Conservation (phyloP, 352 stramenopile species). For the Globisporangium polare region DNA sequence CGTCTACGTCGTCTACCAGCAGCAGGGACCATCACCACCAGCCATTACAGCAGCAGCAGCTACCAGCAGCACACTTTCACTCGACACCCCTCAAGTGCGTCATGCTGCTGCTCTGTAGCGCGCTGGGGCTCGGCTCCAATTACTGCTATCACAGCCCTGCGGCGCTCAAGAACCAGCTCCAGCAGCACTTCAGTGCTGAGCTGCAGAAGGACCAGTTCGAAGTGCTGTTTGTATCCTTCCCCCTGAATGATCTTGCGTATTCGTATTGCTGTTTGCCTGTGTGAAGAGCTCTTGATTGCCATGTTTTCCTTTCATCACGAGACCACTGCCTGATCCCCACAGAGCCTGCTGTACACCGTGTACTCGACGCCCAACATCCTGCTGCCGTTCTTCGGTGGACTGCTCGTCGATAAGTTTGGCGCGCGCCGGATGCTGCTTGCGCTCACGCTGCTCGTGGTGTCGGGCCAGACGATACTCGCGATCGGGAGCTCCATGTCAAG, state of each 20-base stretch:
- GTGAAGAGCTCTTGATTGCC: not conserved
- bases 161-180: slow-evolving; percentile 56
- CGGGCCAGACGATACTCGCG: slow-evolving; percentile 66
- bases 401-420: slow-evolving; percentile 69
- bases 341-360: slow-evolving; percentile 84
- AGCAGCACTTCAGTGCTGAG: slow-evolving; percentile 41
- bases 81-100: slow-evolving; percentile 21
- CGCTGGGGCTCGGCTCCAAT: slow-evolving; percentile 47
- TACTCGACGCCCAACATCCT: slow-evolving; percentile 85
- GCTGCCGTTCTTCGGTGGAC: slow-evolving; percentile 78
- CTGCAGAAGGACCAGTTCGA: slow-evolving; percentile 32
- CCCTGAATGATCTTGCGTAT: not conserved
- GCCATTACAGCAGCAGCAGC: not conserved
- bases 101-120: slow-evolving; percentile 49
- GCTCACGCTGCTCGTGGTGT: slow-evolving; percentile 54
- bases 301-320: slow-evolving; percentile 12
- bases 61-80: slow-evolving; percentile 3
- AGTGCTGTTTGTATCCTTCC: slow-evolving; percentile 38
- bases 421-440: slow-evolving; percentile 52
- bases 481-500: slow-evolving; percentile 44
- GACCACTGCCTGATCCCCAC: slow-evolving; percentile 3
- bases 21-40: not conserved
- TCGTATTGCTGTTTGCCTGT: not conserved
- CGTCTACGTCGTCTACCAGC: not conserved
- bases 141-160: slow-evolving; percentile 67